phyloP scores from a whole-genome alignment of 192 early-diverging fungal genomes.

The Diversispora eburnea region DNA sequence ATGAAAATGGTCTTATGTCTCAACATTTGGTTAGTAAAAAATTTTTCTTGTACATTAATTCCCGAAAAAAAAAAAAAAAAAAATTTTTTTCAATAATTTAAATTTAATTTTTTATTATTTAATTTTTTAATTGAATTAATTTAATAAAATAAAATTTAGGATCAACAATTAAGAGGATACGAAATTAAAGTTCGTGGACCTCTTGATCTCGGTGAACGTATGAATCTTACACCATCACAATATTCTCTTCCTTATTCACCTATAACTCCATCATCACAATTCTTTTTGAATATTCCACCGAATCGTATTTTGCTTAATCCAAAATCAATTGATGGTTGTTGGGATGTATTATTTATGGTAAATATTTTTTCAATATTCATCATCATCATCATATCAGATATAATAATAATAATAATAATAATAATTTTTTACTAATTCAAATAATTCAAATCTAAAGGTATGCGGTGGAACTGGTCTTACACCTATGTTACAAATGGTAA shows the following conservation, averaged over 20 bases:
- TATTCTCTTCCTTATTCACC: neutral
- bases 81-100: too few species aligned
- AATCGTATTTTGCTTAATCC: conserved; percentile 15
- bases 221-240: neutral
- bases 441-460: neutral
- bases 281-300: neutral
- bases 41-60: neutral
- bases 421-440: too few species aligned
- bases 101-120: too few species aligned
- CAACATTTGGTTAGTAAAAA: neutral
- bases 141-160: neutral
- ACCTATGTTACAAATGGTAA: conserved; percentile 25
- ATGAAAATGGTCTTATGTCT: conserved; percentile 26
- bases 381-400: too few species aligned
- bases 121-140: too few species aligned
- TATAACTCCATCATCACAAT: too few species aligned
- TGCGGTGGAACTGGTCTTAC: conserved; percentile 28
- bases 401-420: too few species aligned
- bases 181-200: conserved; percentile 28
- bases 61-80: too few species aligned
- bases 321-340: conserved; percentile 11
- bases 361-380: too few species aligned
- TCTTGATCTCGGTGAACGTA: conserved; percentile 14
- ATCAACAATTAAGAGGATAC: conserved; percentile 17
- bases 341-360: conserved; percentile 27